Percentiles rank a stretch among this genome's conserved stretches.
phyloP scores from a whole-genome alignment of 73 alveolate species.

The Tetrahymena malaccensis region DNA sequence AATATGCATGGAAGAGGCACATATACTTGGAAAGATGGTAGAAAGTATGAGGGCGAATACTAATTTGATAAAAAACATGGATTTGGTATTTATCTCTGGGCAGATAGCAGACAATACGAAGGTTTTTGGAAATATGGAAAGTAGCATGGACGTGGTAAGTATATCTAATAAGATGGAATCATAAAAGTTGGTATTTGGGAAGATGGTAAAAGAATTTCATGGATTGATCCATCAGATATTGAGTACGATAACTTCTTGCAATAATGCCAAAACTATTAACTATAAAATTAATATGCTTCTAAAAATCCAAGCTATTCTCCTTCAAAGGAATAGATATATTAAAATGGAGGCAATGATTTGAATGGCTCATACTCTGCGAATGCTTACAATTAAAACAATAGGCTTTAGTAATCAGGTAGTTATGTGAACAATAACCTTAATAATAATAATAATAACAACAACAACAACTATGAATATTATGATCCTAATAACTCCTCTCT shows the following conservation, averaged over 20 bases:
- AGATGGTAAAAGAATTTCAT: constrained; percentile 50
- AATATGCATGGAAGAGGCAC: constrained; percentile 9
- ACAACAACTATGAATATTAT: background rate
- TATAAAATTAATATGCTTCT: background rate
- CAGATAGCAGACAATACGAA: constrained; percentile 15
- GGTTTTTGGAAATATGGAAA: constrained; percentile 46
- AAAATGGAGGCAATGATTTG: background rate
- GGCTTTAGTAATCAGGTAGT: background rate
- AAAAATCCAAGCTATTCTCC: background rate
- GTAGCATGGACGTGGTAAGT: constrained; percentile 74
- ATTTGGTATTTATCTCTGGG: background rate
- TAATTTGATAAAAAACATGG: background rate
- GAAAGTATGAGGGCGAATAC: background rate
- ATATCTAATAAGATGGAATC: constrained; percentile 51
- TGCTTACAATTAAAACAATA: background rate
- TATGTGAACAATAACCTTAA: background rate
- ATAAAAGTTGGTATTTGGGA: constrained; percentile 48
- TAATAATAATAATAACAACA: too few species aligned
- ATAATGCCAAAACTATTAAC: background rate
- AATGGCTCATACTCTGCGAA: background rate
- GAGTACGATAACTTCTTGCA: background rate
- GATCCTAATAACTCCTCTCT: background rate
- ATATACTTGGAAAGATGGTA: background rate
- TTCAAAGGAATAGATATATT: background rate
- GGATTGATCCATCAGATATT: constrained; percentile 38